Evolutionary conservation across 1,139 yeast species (phyloP).

Genomic region (Wickerhamomyces sp.): DNA sequence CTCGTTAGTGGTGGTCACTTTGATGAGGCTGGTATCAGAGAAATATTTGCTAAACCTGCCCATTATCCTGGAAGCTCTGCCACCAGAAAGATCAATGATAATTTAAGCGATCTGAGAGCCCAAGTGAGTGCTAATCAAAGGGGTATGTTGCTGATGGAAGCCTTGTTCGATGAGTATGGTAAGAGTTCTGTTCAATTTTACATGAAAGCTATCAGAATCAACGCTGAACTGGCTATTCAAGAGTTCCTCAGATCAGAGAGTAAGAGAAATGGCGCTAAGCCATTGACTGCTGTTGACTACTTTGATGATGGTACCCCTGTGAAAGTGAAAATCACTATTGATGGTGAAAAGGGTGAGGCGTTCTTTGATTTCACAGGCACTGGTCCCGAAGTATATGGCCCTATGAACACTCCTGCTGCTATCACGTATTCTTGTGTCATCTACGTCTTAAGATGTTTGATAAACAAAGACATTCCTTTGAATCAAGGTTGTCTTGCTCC

Average conservation of each 20-base stretch:
- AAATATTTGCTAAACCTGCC: slow-evolving; percentile 48
- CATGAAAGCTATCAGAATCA: slow-evolving; percentile 56
- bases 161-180: slow-evolving; percentile 46
- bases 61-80: slow-evolving; percentile 56
- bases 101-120: slow-evolving; percentile 59
- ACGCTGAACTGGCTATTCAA: slow-evolving; percentile 53
- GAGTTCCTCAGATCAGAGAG: slow-evolving; percentile 34
- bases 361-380: slow-evolving; percentile 54
- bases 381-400: slow-evolving; percentile 35
- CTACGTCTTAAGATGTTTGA: slow-evolving; percentile 38
- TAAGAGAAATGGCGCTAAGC: slow-evolving; percentile 27
- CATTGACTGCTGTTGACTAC: slow-evolving; percentile 42
- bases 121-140: slow-evolving; percentile 64
- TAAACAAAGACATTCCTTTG: slow-evolving; percentile 39
- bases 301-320: slow-evolving; percentile 62
- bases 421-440: slow-evolving; percentile 39
- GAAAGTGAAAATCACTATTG: slow-evolving; percentile 39
- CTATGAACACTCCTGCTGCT: slow-evolving; percentile 39
- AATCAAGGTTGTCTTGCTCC: slow-evolving; percentile 43
- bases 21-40: slow-evolving; percentile 44
- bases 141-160: slow-evolving; percentile 47
- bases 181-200: slow-evolving; percentile 47
- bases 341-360: slow-evolving; percentile 40
- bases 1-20: slow-evolving; percentile 49
- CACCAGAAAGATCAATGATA: slow-evolving; percentile 52